Evolutionary conservation across 2,329 filamentous ascomycete species (phyloP).

Genomic region (Aspergillus pseudoglaucus): DNA sequence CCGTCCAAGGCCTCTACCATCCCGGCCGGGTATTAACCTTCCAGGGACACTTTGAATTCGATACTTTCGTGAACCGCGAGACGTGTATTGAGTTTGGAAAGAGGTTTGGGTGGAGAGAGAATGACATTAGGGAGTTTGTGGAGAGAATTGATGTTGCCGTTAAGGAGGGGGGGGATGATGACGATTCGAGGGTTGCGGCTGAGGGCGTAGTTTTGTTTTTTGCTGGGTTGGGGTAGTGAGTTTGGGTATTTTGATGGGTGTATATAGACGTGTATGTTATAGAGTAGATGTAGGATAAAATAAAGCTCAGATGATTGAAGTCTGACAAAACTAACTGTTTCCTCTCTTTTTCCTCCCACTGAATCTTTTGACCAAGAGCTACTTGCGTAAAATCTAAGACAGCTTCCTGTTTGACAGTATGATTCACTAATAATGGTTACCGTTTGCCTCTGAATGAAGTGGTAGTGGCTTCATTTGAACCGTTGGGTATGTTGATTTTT

Average conservation of each 20-base stretch:
- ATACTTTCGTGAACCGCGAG: constrained; percentile 19
- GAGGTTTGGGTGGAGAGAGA: constrained; percentile 15
- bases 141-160: constrained; percentile 13
- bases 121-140: constrained; percentile 11
- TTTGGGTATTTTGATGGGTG: not conserved
- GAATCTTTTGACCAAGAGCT: no score
- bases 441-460: no score
- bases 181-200: constrained; percentile 27
- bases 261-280: no score
- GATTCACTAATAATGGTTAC: no score
- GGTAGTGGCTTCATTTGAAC: no score
- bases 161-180: constrained; percentile 17
- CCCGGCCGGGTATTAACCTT: constrained; percentile 23
- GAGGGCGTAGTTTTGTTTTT: constrained; percentile 29
- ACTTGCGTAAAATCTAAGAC: no score
- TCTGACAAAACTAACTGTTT: no score
- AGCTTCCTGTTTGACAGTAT: no score
- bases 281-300: no score
- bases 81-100: constrained; percentile 18
- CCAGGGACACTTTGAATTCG: constrained; percentile 30
- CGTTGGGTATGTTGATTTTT: no score
- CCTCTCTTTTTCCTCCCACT: no score
- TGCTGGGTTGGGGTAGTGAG: constrained; percentile 6
- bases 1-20: constrained; percentile 25
- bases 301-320: no score